A percentile compares a stretch with the other conserved stretches of the same genome.
Evolutionary conservation across 2,329 filamentous ascomycete genomes (phyloP).

Genomic region (Zymoseptoria passerinii): DNA sequence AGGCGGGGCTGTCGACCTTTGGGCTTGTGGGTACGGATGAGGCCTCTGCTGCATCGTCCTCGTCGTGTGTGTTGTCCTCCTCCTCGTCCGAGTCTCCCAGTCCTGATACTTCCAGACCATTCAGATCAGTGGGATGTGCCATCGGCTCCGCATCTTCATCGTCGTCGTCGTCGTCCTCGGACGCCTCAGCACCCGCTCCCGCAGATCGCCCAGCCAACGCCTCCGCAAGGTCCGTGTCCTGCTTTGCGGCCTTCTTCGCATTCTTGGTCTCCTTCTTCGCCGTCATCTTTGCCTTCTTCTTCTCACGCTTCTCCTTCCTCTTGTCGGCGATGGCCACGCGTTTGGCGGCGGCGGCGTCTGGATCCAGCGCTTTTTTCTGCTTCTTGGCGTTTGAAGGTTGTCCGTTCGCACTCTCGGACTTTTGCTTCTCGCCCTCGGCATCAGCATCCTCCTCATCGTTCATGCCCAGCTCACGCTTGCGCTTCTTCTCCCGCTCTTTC

Average conservation of each 20-base stretch:
- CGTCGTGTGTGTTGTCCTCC: constrained; percentile 19
- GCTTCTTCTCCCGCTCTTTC: constrained; percentile 73
- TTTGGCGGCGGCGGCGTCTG: constrained; percentile 22
- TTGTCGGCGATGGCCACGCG: constrained; percentile 36
- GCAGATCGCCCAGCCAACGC: constrained; percentile 21
- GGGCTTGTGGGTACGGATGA: constrained; percentile 32
- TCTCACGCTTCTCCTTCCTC: constrained; percentile 35
- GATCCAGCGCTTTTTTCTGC: constrained; percentile 15
- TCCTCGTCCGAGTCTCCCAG: constrained; percentile 18
- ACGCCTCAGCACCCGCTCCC: constrained; percentile 17
- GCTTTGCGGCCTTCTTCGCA: constrained; percentile 31
- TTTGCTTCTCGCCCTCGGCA: constrained; percentile 29
- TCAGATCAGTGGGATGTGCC: constrained; percentile 18
- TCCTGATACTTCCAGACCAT: constrained; percentile 28
- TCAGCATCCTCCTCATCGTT: constrained; percentile 29
- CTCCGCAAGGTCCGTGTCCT: constrained; percentile 19
- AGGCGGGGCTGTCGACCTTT: constrained; percentile 32
- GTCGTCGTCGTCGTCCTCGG: constrained; percentile 16
- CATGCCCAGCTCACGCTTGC: constrained; percentile 60
- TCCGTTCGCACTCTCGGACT: constrained; percentile 32
- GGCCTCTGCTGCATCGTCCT: constrained; percentile 24
- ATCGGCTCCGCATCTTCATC: constrained; percentile 22
- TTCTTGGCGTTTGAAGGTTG: constrained; percentile 39
- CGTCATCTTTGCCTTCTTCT: constrained; percentile 38
- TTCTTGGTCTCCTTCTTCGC: constrained; percentile 34